Base-by-base conservation (phyloP, 768 basidiomycete species). In the Lentinula sp. region DNA sequence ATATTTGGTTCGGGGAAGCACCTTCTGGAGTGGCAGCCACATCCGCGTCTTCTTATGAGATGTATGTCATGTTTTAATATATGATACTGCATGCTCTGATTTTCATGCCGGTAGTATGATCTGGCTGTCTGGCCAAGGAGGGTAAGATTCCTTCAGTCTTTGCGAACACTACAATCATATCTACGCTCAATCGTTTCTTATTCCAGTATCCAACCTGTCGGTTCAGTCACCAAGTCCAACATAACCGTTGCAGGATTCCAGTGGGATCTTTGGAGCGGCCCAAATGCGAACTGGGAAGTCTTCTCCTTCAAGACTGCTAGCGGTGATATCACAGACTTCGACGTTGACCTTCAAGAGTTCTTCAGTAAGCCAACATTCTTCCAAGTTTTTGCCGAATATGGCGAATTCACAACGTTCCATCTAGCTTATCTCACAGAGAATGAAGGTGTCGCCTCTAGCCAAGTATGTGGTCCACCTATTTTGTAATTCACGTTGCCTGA, bases 221-320 rank as follows among this genome's bases (percentile, higher is more conserved):
- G 84, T 39, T 79, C 78, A 37, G 79, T 77, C 59, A 74, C 78
- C 55, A 68, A 68, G 0, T 76, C 77, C 8, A 77, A 70, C 33
- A 74, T 79, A 37, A 65, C 65, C 8, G 61, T 85, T 37, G 82
- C 75, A 2, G 81, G 81, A 39, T 73, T 82, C 67, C 76, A 76
- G 1, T 86, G 84, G 84, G 76, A 80, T 62, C 71, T 85, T 36
- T 86, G 83, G 83, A 72, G 68, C 51, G 83, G 83, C 20, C 78
- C 81, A 3, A 82, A 82, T 67, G 56, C 71, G 18, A 81, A 80
- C 72, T 84, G 82, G 82, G 67, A 84, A 68, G 82, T 83, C 12
- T 69, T 81, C 62, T 83, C 82, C 8, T 85, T 85, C 70, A 79
- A 85, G 64, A 80, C 75, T 63, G 68, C 73, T 1, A 59, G 70